A percentile compares a stretch with the other conserved stretches of the same genome.
phyloP scores from a whole-genome alignment of 805 yeast genomes.

The Metschnikowia hibisci region DNA sequence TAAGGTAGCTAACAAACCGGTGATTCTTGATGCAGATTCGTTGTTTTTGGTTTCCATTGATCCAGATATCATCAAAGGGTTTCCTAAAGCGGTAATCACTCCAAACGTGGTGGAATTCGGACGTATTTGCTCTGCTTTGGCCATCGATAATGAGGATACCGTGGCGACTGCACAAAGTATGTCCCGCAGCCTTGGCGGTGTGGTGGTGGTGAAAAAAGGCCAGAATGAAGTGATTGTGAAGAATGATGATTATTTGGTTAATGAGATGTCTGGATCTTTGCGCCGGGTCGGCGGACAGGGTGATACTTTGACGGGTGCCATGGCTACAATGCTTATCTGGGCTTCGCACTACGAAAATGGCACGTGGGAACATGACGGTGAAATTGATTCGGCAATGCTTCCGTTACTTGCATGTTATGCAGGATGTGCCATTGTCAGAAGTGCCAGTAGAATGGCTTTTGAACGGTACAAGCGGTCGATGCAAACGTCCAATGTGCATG shows the following conservation, averaged over 20 bases:
- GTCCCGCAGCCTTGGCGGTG: slow-evolving; percentile 50
- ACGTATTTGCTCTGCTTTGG: slow-evolving; percentile 54
- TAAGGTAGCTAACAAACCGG: slow-evolving; percentile 54
- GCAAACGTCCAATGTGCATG: slow-evolving; percentile 81
- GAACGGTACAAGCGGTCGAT: slow-evolving; percentile 64
- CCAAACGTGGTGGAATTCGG: slow-evolving; percentile 87
- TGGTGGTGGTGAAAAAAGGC: slow-evolving; percentile 75
- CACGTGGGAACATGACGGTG: slow-evolving; percentile 49
- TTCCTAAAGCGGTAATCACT: slow-evolving; percentile 65
- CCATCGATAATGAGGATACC: slow-evolving; percentile 25
- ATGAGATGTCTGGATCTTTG: slow-evolving; percentile 55
- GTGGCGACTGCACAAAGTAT: slow-evolving; percentile 36
- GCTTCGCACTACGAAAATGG: slow-evolving; percentile 55
- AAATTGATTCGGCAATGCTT: slow-evolving; percentile 28
- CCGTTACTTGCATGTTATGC: slow-evolving; percentile 61
- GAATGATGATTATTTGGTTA: slow-evolving; percentile 39
- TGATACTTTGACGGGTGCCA: slow-evolving; percentile 80
- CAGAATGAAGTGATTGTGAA: slow-evolving; percentile 57
- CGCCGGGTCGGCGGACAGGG: slow-evolving; percentile 97
- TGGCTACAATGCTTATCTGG: slow-evolving; percentile 85
- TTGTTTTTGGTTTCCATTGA: slow-evolving; percentile 59
- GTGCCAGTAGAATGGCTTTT: slow-evolving; percentile 64
- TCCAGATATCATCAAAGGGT: slow-evolving; percentile 53
- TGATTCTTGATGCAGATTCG: slow-evolving; percentile 90
- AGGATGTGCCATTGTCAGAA: slow-evolving; percentile 65